Evolutionary conservation across 345 rosid species (phyloP).

Genomic region (Aquilaria yunnanensis): DNA sequence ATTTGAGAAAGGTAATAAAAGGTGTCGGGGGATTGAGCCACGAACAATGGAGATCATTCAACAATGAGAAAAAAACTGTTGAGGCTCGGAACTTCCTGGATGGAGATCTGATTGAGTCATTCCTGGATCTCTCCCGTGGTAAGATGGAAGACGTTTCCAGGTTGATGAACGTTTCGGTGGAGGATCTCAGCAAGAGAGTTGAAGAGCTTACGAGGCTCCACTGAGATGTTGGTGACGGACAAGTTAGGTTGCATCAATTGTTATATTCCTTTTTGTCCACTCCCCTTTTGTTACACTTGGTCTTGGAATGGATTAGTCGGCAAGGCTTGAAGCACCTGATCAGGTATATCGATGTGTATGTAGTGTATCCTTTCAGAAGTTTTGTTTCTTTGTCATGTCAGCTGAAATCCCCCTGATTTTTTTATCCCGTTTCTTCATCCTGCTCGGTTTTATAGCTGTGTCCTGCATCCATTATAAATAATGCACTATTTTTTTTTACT

Average conservation of each 20-base stretch:
- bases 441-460: too few relatives aligned
- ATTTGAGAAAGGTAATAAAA: conserved; percentile 76
- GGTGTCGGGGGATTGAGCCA: conserved; percentile 96
- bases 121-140: conserved; percentile 63
- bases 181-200: conserved; percentile 81
- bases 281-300: background rate
- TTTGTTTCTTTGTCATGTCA: background rate
- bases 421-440: too few relatives aligned
- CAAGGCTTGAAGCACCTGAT: background rate
- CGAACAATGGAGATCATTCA: conserved; percentile 93
- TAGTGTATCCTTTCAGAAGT: background rate
- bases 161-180: conserved; percentile 57
- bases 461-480: too few relatives aligned
- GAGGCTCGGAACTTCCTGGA: conserved; percentile 82
- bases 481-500: too few relatives aligned
- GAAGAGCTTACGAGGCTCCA: conserved; percentile 89
- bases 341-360: background rate
- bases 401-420: background rate
- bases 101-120: conserved; percentile 80
- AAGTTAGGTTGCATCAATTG: background rate
- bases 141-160: conserved; percentile 82
- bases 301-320: background rate
- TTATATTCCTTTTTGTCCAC: background rate
- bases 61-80: conserved; percentile 71
- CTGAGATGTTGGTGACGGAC: conserved; percentile 22